Conservation (phyloP, 495 filamentous ascomycete genomes). For the Hypoxylon trugodes region DNA sequence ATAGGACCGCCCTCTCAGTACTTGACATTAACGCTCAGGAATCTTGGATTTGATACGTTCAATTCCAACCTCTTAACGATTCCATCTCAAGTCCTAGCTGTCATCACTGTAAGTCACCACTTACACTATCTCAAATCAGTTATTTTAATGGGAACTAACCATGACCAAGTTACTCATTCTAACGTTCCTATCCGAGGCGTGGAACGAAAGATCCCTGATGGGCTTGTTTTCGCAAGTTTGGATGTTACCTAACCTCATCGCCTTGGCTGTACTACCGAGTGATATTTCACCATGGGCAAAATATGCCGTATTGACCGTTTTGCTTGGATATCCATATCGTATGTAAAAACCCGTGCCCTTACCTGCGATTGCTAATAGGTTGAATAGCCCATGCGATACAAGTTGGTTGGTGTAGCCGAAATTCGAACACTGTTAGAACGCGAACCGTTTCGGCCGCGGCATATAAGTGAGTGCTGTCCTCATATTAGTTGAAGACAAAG, state of each 20-base stretch:
- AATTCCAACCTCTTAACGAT: slow-evolving; percentile 75
- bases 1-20: slow-evolving; percentile 62
- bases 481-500: not conserved
- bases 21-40: slow-evolving; percentile 67
- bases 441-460: slow-evolving; percentile 56
- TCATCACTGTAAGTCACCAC: slow-evolving; percentile 18
- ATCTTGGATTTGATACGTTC: slow-evolving; percentile 71
- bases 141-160: slow-evolving; percentile 10
- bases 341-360: slow-evolving; percentile 34
- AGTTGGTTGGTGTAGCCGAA: slow-evolving; percentile 65
- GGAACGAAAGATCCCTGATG: slow-evolving; percentile 63
- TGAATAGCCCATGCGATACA: slow-evolving; percentile 54
- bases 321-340: slow-evolving; percentile 53
- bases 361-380: slow-evolving; percentile 44
- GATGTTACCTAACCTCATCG: slow-evolving; percentile 61
- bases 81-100: slow-evolving; percentile 47
- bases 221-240: slow-evolving; percentile 61
- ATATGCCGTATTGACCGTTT: slow-evolving; percentile 58
- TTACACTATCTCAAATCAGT: slow-evolving; percentile 1
- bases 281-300: slow-evolving; percentile 52
- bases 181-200: slow-evolving; percentile 65
- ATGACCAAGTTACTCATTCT: slow-evolving; percentile 43
- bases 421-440: slow-evolving; percentile 68
- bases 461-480: slow-evolving; percentile 19
- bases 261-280: slow-evolving; percentile 53